Base-by-base conservation (phyloP, 2,329 filamentous ascomycete species). In the Cyphellophora europaea region DNA sequence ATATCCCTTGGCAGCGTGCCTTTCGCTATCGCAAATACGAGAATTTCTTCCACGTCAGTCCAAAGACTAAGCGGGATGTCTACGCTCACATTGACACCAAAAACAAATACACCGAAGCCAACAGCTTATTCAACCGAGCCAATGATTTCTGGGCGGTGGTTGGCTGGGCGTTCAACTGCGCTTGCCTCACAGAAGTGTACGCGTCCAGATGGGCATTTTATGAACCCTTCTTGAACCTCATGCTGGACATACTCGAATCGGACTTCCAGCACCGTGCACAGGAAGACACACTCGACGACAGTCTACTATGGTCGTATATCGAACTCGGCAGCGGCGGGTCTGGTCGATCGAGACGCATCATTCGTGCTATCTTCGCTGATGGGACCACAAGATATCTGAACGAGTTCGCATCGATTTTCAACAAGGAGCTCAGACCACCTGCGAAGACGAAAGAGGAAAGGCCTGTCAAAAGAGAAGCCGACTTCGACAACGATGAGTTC, bases 131-230 rank as follows among this genome's bases (percentile, higher is more conserved):
- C 75, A 64, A 63, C 11, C 72, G 74, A n/a, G 83, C 81, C 1
- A 77, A 83, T 41, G 85, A 93, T 53, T 93, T 96, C 50, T 98
- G 91, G 86, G 73, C 78, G 27, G 74, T 84, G 0, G 71, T 91
- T 0, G 91, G 89, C 3, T 96, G 91, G 91, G 82, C 84, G 0
- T 87, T 96, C 56, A 91, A 89, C 53, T 96, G 89, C 61, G 88
- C 85, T 33, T 71, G 82, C 2, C 57, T 72, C 19, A 77, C 77
- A 2, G 40, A 35, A 5, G 29, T 41, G 5, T 33, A 50, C 21
- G 30, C 32, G 2, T 69, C 72, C 27, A 72, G 89, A 13, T 96
- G 91, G 89, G 71, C 68, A 32, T 72, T 78, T 51, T 96, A 88
- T 87, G 77, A 71, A 48, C 59, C 75, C 5, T 94, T 86, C 82